Base-by-base conservation (phyloP, 83 land plant genomes). In the Thuja plicata region DNA sequence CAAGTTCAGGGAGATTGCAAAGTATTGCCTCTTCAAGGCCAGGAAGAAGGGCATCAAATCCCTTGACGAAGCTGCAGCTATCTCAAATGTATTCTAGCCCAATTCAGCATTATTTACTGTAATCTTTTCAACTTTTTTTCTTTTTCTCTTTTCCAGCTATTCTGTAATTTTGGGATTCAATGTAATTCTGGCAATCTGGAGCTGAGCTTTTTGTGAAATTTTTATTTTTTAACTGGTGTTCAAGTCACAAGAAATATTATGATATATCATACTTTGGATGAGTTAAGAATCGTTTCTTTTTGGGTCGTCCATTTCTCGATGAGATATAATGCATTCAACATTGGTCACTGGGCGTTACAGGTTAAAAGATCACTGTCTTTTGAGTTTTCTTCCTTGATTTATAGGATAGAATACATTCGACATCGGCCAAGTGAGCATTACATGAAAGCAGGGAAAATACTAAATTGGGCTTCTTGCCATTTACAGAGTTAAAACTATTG, bases 1-100 rank as follows among this genome's bases (percentile, higher is more conserved):
- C 54, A 95, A 88, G 92, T 97, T 97, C 90, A 91, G 97, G 60
- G 96, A 96, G 89, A 95, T 97, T 86, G 98, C 99, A 19, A 89
- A 94, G 66, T 97, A 95, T 85, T 96, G 98, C 88, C 89, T 95
- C 6, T 82, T 86, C 41, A 94, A 91, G 94, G 95, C 98, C 55
- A 93, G 92, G 11, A 74, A 89, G 80, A 27, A 91, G 60, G 88
- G 27, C 86, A 77, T 55, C 21, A 32, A 27, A 41, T 46, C 54
- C 54, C 38, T 87, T 34, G 73, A 79, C 30, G 90, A 87, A 77
- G 35, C 52, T 34, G 92, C 74, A 1, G 34, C 84, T 15, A 77
- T 40, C 38, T 89, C 93, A 45, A 92, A 92, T 89, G 92, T 94
- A 54, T 95, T 95, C 87, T 92, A 87, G 85, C 37, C 2, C 27